Percentiles rank a stretch among this genome's conserved stretches.
These are phyloP conservation scores for Moricandia moricandioides DNA, from an alignment of 345 rosid genomes.

Conservation along the genomic window DNA sequence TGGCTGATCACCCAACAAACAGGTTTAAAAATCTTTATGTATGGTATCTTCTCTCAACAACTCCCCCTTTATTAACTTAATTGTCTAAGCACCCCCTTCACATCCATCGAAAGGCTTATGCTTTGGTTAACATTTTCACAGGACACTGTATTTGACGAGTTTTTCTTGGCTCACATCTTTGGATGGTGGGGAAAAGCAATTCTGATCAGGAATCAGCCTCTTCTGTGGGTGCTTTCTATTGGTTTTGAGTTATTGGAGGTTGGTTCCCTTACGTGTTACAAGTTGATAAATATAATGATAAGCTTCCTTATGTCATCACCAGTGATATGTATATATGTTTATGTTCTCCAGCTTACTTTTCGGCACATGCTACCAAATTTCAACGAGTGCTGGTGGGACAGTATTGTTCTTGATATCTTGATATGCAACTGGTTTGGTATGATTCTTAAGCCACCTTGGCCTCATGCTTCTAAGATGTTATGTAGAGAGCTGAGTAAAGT, in stretches of 20 bases:
- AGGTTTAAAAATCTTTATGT: slow-evolving; percentile 99
- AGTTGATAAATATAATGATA: not conserved
- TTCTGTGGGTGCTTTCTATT: slow-evolving; percentile 93
- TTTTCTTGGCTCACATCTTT: slow-evolving; percentile 93
- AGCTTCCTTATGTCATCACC: not conserved
- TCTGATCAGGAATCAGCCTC: slow-evolving; percentile 86
- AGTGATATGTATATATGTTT: not conserved
- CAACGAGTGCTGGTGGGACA: slow-evolving; percentile 99
- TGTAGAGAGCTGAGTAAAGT: not conserved
- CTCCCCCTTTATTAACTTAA: not conserved
- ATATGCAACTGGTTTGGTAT: slow-evolving; percentile 99
- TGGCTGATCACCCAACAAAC: slow-evolving; percentile 83
- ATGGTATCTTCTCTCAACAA: slow-evolving; percentile 63
- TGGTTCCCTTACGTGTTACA: not conserved
- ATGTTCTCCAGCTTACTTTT: slow-evolving; percentile 73
- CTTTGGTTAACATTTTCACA: slow-evolving; percentile 27
- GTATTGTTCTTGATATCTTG: slow-evolving; percentile 90
- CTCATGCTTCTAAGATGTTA: not conserved
- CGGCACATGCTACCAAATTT: slow-evolving; percentile 99
- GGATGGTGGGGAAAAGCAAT: slow-evolving; percentile 99
- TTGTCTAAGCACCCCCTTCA: slow-evolving; percentile 7
- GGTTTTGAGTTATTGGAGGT: slow-evolving; percentile 99
- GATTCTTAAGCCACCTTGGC: slow-evolving; percentile 31
- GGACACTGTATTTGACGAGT: slow-evolving; percentile 97
- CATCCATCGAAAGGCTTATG: slow-evolving; percentile 26